Evolutionary conservation across 805 yeast species (phyloP).

Genomic region (Cyberlindnera bimundalis): DNA sequence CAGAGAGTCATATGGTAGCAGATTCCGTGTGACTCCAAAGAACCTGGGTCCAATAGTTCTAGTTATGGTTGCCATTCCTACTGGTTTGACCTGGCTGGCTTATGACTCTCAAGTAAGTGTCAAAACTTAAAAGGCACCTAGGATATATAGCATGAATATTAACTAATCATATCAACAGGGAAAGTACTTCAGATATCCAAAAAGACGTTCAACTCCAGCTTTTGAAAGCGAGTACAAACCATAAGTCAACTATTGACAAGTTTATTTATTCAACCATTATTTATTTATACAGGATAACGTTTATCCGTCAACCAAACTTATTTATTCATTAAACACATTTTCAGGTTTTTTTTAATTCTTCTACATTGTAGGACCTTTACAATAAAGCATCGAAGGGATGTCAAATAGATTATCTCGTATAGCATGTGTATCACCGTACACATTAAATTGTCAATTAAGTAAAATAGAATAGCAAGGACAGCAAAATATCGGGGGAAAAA

Average conservation of each 20-base stretch:
- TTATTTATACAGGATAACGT: not conserved
- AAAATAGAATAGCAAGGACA: not conserved
- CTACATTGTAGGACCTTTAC: too few relatives aligned
- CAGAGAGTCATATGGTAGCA: conserved; percentile 24
- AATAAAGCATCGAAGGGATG: not conserved
- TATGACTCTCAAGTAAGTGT: conserved; percentile 20
- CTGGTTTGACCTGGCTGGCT: conserved; percentile 23
- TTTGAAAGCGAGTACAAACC: conserved; percentile 24
- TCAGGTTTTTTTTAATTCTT: too few relatives aligned
- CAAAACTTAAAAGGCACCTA: not conserved
- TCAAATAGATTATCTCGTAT: not conserved
- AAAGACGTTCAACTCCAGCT: conserved; percentile 24
- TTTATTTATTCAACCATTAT: conserved; percentile 2
- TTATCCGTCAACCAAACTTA: not conserved
- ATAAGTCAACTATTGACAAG: conserved; percentile 1
- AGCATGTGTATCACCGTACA: not conserved
- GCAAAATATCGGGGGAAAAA: not conserved
- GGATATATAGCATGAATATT: not conserved
- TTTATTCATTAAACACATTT: not conserved
- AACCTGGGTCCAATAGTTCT: conserved; percentile 19
- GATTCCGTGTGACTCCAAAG: conserved; percentile 25
- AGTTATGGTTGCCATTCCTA: conserved; percentile 23
- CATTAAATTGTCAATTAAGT: not conserved
- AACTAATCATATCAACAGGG: conserved; percentile 15
- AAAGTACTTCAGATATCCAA: conserved; percentile 22